Base-by-base conservation (phyloP, 805 yeast species). In the Teunomyces funiuensis region DNA sequence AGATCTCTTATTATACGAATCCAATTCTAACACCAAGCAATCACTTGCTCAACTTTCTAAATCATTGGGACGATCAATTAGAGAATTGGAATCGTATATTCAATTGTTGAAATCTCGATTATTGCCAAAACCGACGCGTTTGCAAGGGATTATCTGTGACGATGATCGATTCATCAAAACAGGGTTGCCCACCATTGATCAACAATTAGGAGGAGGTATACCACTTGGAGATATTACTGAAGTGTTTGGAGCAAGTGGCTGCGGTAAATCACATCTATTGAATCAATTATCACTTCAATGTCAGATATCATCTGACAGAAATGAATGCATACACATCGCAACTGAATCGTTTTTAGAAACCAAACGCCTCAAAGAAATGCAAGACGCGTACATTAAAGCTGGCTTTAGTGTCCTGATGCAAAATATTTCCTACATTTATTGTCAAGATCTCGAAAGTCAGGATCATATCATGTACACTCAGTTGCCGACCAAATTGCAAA, bases 221-320 rank as follows among this genome's bases (percentile, higher is more conserved):
- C 59, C 60, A 0, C 6, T 50, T 5, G 67, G 68, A 3, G 59
- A 59, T 29, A 44, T 66, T 6, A 48, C 89, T 0, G 98, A 90
- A 63, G 57, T 91, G 3, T 82, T 80, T 51, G 98, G 98, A 0
- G 85, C 83, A 18, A 80, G 95, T 38, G 86, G 95, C 0, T 75
- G 85, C 1, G 98, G 97, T 0, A 91, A 91, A 54, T 83, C 97
- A 0, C 95, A 90, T 50, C 63, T 90, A 3, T 63, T 85, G 18
- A 73, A 83, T 66, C 91, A 84, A 49, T 52, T 89, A 39, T 71
- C 85, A 2, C 64, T 80, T 3, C 65, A 80, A 2, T 79, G 82
- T 9, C 88, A 83, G 48, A 14, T 45, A 9, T 40, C 2, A 25
- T 8, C 31, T 36, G 15, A 33, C 40, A 26, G 38, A 46, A 31